Evolutionary conservation across 257 asterid genomes (phyloP).

Genomic region (Verbascum thapsus): DNA sequence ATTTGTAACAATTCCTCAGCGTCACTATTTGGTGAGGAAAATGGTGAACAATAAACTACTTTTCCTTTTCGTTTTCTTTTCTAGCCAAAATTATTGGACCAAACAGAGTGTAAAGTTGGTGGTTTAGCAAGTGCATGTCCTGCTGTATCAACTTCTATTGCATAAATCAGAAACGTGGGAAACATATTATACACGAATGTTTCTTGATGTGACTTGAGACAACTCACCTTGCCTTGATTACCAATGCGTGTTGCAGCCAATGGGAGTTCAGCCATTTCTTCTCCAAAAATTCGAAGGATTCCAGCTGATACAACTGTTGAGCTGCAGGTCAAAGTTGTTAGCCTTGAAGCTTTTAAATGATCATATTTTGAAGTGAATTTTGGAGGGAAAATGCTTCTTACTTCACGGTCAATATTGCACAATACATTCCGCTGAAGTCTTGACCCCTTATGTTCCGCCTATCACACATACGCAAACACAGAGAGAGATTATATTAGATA

Average conservation of each 20-base stretch:
- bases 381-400: constrained; percentile 33
- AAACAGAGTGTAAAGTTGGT: no score
- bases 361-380: background rate
- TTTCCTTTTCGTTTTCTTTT: no score
- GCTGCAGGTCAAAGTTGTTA: constrained; percentile 44
- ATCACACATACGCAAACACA: constrained; percentile 12
- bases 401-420: constrained; percentile 91
- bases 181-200: background rate
- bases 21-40: no score
- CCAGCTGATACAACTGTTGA: constrained; percentile 65
- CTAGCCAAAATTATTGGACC: no score
- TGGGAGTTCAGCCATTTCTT: constrained; percentile 66
- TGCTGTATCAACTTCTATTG: no score
- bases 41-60: no score
- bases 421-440: constrained; percentile 94
- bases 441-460: constrained; percentile 97
- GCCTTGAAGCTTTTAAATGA: background rate
- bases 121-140: no score
- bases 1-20: no score
- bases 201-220: constrained; percentile 14
- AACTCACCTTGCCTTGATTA: constrained; percentile 58
- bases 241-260: constrained; percentile 57
- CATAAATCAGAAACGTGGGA: background rate
- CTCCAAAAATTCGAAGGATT: constrained; percentile 59
- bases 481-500: background rate